Percentiles rank a stretch among this genome's conserved stretches.
Evolutionary conservation across 495 filamentous ascomycete genomes (phyloP).

Genomic region (Neurospora hispaniola): DNA sequence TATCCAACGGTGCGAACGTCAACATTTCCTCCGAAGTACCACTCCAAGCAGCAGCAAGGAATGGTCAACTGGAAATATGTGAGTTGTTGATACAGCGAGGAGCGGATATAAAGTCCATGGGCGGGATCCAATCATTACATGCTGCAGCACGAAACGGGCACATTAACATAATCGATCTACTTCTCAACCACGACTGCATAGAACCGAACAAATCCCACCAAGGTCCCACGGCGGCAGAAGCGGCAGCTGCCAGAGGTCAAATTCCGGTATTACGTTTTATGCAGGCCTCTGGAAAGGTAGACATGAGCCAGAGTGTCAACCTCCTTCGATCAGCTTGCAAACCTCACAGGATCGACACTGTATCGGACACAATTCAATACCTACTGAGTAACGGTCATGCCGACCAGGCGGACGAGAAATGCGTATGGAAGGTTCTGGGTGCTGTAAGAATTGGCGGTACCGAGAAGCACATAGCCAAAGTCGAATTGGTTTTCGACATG

Average conservation of each 20-base stretch:
- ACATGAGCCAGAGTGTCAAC: neutral
- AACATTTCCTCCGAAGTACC: fast-evolving
- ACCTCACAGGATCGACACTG: neutral
- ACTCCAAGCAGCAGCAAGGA: too few species aligned
- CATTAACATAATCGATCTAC: neutral
- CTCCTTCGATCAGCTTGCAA: neutral
- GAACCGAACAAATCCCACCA: neutral
- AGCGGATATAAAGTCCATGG: neutral
- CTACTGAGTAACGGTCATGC: neutral
- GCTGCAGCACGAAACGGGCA: too few species aligned
- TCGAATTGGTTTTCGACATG: neutral
- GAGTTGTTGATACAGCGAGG: neutral
- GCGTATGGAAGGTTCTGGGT: neutral
- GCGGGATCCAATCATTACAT: neutral
- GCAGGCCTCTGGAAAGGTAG: neutral
- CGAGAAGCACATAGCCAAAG: neutral
- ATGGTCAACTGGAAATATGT: neutral
- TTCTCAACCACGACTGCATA: neutral
- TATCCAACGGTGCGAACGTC: neutral
- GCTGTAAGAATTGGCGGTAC: neutral
- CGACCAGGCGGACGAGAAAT: neutral
- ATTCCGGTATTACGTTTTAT: neutral
- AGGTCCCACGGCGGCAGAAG: neutral
- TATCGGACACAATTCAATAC: neutral
- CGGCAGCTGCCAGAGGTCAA: neutral